Evolutionary conservation across 805 yeast genomes (phyloP).

Genomic region (Sugiyamaella smithiae): DNA sequence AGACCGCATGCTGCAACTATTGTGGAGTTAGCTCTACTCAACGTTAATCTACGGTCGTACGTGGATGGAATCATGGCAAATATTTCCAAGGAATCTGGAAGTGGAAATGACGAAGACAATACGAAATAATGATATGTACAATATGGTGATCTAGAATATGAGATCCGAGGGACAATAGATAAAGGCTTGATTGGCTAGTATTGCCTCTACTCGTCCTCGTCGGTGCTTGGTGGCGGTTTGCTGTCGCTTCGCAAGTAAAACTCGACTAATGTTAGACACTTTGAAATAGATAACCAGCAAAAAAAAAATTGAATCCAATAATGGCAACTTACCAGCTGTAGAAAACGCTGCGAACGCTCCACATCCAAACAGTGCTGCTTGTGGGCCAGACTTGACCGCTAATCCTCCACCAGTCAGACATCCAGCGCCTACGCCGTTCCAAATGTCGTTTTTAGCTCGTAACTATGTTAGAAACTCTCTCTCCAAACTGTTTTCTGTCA

Average conservation of each 20-base stretch:
- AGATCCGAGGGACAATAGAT: too few relatives aligned
- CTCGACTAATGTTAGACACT: conserved; percentile 52
- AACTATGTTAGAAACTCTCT: conserved; percentile 24
- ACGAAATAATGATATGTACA: not conserved
- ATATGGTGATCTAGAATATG: too few relatives aligned
- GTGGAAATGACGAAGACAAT: not conserved
- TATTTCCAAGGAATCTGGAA: not conserved
- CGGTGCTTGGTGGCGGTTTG: conserved; percentile 79
- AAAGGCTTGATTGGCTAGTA: too few relatives aligned
- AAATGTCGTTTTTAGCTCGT: conserved; percentile 88
- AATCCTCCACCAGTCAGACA: conserved; percentile 96
- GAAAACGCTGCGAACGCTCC: conserved; percentile 97
- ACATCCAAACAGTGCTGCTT: conserved; percentile 86
- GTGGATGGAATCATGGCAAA: conserved; percentile 27
- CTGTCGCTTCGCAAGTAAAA: conserved; percentile 80
- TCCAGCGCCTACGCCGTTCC: conserved; percentile 90
- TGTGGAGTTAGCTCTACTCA: conserved; percentile 25
- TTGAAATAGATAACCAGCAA: not conserved
- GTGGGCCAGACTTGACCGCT: conserved; percentile 90
- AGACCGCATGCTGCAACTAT: conserved; percentile 19
- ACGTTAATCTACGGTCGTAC: conserved; percentile 25
- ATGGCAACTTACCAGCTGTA: conserved; percentile 25
- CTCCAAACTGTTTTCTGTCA: not conserved
- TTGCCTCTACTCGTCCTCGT: conserved; percentile 61
- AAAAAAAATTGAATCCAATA: not conserved